Percentiles rank a stretch among this genome's conserved stretches.
Evolutionary conservation across 2,329 filamentous ascomycete species (phyloP).

Genomic region (Trichoderma sp.): DNA sequence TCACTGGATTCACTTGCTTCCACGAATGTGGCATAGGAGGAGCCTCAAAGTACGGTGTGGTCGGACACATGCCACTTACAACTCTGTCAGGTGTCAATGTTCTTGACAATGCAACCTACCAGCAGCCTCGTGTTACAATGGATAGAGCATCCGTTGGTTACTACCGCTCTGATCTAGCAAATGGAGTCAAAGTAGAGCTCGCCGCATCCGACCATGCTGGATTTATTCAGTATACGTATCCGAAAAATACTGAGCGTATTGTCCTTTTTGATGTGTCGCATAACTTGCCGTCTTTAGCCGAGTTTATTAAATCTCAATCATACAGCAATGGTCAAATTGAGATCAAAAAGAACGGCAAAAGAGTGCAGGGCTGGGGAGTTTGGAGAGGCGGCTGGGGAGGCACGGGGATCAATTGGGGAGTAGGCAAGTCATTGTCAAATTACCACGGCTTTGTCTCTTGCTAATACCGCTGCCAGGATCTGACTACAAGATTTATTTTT

Average conservation of each 20-base stretch:
- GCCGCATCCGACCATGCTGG: constrained; percentile 48
- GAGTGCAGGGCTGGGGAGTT: constrained; percentile 46
- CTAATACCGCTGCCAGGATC: background rate
- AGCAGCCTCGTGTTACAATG: constrained; percentile 39
- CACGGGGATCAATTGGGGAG: constrained; percentile 16
- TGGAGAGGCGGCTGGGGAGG: constrained; percentile 31
- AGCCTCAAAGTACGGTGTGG: constrained; percentile 57
- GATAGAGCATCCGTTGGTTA: constrained; percentile 52
- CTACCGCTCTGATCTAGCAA: constrained; percentile 50
- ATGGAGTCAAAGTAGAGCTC: constrained; percentile 49
- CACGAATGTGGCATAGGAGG: constrained; percentile 59
- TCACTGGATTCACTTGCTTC: constrained; percentile 52
- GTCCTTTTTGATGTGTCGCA: constrained; percentile 50
- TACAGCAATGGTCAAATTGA: constrained; percentile 43
- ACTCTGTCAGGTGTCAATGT: constrained; percentile 43
- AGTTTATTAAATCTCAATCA: constrained; percentile 36
- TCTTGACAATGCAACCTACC: constrained; percentile 49
- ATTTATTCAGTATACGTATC: constrained; percentile 53
- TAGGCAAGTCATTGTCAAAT: background rate
- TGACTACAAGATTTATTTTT: constrained; percentile 24
- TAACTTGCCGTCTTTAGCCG: constrained; percentile 42
- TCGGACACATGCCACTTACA: constrained; percentile 48
- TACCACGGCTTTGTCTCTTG: background rate
- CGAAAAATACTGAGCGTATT: constrained; percentile 38
- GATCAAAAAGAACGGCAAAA: constrained; percentile 36